Evolutionary conservation across 371 early-diverging fungal species (phyloP), one percentile per base, ranked within the genome.

Genomic region (Mucor indicus): DNA sequence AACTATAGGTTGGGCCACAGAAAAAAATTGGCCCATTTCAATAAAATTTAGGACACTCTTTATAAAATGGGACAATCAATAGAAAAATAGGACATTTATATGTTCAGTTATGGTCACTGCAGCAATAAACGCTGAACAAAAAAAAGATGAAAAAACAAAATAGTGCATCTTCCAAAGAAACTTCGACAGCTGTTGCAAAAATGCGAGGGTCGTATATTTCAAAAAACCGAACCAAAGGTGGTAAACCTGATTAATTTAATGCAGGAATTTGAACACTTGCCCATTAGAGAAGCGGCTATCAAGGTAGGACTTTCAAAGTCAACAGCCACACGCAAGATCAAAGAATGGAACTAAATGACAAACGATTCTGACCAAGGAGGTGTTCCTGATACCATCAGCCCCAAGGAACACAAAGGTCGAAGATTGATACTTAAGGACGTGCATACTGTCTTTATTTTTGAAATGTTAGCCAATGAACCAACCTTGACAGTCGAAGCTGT

Each of bases 401-500:
- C 2, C 25, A 48, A 48, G 29, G 48, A 41, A 19, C 22, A 41
- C 40, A 50, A 50, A 12, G 43, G 24, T 16, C 33, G 24, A 41
- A 27, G 13, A 9, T 7, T 22, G 10, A 23, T 49, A 22, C 41
- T 49, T 21, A 17, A 50, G 24, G 35, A 50, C 37, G 27, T 42
- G 31, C 48, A 48, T 39, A 48, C 39, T 48, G 39, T 48, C n/a
- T 39, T 48, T 48, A 48, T 38, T 38, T 48, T 48, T 30, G 38
- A 48, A n/a, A 5, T 48, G 22, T n/a, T 39, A 31, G 21, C 21
- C 22, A 39, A 39, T 29, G 48, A 48, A 21, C 48, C 48, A 48
- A 48, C 39, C 29, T 36, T 48, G 38, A 48, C 38, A 38, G 48
- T 48, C 2, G 39, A 48, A 48, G 48, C 48, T 48, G 38, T 44